These are phyloP conservation scores for Podila minutissima DNA, from an alignment of 192 early-diverging fungal species.

Conservation along the genomic window DNA sequence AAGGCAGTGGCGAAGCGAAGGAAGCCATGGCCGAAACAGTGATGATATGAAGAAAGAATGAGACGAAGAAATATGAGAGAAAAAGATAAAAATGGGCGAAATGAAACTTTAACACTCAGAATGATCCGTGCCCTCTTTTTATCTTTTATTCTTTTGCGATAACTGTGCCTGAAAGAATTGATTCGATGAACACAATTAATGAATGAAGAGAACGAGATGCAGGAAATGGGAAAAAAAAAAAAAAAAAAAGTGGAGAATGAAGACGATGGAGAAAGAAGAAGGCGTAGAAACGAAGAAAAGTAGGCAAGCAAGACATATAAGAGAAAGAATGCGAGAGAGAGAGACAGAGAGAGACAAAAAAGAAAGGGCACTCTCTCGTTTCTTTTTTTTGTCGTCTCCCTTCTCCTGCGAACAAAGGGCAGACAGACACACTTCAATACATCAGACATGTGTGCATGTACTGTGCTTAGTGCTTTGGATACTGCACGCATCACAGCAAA, in stretches of 20 bases:
- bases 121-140: background rate
- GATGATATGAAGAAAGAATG: background rate
- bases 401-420: too few species aligned
- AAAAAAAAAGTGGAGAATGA: background rate
- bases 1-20: conserved; percentile 3
- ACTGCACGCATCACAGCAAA: background rate
- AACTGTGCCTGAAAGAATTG: background rate
- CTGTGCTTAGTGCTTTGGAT: too few species aligned
- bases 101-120: background rate
- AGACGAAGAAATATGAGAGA: background rate
- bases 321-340: background rate
- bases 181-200: background rate
- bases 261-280: background rate
- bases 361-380: background rate
- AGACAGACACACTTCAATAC: too few species aligned
- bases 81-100: background rate
- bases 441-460: too few species aligned
- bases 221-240: background rate
- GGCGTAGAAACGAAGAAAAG: conserved; percentile 3
- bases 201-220: background rate
- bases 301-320: background rate
- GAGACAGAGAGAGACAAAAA: background rate
- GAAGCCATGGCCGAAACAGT: background rate
- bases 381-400: too few species aligned
- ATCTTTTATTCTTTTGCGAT: background rate